Conservation (phyloP, 108 stramenopile genomes). For the Chaetoceros tenuissimus region DNA sequence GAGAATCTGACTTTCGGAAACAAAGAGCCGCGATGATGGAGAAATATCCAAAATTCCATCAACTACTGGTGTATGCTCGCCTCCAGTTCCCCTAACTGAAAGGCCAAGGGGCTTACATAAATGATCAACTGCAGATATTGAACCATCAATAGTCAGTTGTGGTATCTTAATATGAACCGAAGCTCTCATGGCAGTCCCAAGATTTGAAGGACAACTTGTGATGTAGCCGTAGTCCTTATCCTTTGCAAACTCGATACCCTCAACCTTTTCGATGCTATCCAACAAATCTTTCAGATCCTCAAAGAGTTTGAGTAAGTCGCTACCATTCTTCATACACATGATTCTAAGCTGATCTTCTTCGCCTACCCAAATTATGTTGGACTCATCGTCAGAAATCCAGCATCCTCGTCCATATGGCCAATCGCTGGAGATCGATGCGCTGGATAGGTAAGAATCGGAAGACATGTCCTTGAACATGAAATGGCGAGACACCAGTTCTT, state of each 20-base stretch:
- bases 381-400: conserved; percentile 44
- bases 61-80: conserved; percentile 59
- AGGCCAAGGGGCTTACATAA: conserved; percentile 51
- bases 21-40: conserved; percentile 39
- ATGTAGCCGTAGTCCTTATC: conserved; percentile 48
- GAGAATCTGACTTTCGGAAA: conserved; percentile 42
- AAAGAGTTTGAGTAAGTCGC: conserved; percentile 40
- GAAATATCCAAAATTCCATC: conserved; percentile 62
- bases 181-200: conserved; percentile 72
- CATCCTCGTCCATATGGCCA: conserved; percentile 61
- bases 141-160: conserved; percentile 50
- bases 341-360: conserved; percentile 61
- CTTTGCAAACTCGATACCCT: conserved; percentile 41
- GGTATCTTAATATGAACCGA: conserved; percentile 68
- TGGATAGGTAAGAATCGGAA: conserved; percentile 45
- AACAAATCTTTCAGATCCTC: conserved; percentile 38
- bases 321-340: conserved; percentile 61
- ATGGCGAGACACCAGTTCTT: conserved; percentile 37
- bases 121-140: conserved; percentile 40
- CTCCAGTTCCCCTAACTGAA: conserved; percentile 52
- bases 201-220: conserved; percentile 65
- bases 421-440: conserved; percentile 40
- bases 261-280: conserved; percentile 25
- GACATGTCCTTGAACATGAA: conserved; percentile 50
- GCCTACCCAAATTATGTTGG: conserved; percentile 52